Percentiles rank a stretch among this genome's conserved stretches.
Evolutionary conservation across 805 yeast genomes (phyloP).

Genomic region (Scheffersomyces ergatensis): DNA sequence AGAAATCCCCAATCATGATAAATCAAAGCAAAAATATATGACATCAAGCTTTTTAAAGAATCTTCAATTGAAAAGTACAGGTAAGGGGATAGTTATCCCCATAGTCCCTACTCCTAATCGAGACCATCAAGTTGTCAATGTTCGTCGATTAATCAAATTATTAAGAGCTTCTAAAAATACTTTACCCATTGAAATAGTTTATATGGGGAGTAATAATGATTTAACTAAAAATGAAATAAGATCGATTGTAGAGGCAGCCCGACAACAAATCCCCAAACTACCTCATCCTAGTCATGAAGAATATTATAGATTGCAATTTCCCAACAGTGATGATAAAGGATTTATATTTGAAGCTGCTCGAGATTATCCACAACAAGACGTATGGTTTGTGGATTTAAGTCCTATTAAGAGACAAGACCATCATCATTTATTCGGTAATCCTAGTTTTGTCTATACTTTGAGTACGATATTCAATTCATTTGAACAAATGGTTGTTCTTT

Average conservation of each 20-base stretch:
- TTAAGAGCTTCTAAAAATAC: constrained; percentile 22
- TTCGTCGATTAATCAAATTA: constrained; percentile 20
- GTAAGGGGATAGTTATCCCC: constrained; percentile 33
- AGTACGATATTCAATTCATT: constrained; percentile 32
- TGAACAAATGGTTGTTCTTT: constrained; percentile 25
- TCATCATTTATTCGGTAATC: constrained; percentile 9
- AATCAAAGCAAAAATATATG: constrained; percentile 7
- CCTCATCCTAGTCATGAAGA: too few species aligned
- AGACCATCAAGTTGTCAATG: constrained; percentile 14
- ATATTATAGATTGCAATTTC: too few species aligned
- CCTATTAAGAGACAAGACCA: constrained; percentile 13
- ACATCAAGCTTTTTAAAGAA: constrained; percentile 6
- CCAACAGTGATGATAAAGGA: too few species aligned
- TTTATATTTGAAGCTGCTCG: too few species aligned
- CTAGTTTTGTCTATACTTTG: constrained; percentile 9
- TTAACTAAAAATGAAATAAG: constrained; percentile 10
- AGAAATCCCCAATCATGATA: constrained; percentile 10
- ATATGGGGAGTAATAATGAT: constrained; percentile 11
- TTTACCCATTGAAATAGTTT: constrained; percentile 28
- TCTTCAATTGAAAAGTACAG: constrained; percentile 13
- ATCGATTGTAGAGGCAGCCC: constrained; percentile 10
- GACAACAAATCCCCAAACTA: constrained; percentile 4
- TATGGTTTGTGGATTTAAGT: constrained; percentile 26
- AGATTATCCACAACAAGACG: constrained; percentile 18
- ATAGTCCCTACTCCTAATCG: constrained; percentile 13